These are phyloP conservation scores for Paramecium tetraurelia DNA, from an alignment of 73 alveolate genomes.

Conservation along the genomic window DNA sequence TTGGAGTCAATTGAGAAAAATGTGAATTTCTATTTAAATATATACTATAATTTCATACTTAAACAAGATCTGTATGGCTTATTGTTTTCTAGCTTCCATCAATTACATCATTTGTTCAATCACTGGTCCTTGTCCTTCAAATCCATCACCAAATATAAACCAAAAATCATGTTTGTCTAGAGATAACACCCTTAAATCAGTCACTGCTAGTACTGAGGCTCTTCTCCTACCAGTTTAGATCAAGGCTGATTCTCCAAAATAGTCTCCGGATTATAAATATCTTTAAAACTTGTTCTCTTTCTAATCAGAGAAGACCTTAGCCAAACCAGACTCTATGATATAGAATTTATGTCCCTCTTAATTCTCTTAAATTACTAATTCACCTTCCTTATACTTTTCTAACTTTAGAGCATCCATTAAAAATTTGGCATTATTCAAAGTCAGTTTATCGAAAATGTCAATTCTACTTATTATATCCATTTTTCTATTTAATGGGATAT, in stretches of 20 bases:
- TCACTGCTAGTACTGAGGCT: conserved; percentile 28
- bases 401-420: conserved; percentile 41
- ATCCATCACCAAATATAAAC: conserved; percentile 52
- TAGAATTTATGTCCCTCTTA: conserved; percentile 58
- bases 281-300: conserved; percentile 52
- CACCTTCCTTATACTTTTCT: conserved; percentile 52
- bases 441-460: conserved; percentile 52
- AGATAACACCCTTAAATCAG: neutral
- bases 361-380: conserved; percentile 54
- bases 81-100: conserved; percentile 29
- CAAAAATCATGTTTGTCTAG: conserved; percentile 38
- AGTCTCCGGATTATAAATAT: conserved; percentile 54
- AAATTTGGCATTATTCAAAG: conserved; percentile 47
- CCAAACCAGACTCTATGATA: conserved; percentile 63
- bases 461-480: conserved; percentile 43
- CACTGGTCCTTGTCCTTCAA: conserved; percentile 42
- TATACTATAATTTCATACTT: neutral
- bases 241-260: conserved; percentile 60
- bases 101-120: conserved; percentile 34
- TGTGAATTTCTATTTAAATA: neutral
- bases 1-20: conserved; percentile 21
- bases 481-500: conserved; percentile 39
- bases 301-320: conserved; percentile 51
- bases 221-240: neutral
- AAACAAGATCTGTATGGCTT: conserved; percentile 22